These are phyloP conservation scores for Allium sativum DNA, from an alignment of 106 monocot species.

Conservation along the genomic window DNA sequence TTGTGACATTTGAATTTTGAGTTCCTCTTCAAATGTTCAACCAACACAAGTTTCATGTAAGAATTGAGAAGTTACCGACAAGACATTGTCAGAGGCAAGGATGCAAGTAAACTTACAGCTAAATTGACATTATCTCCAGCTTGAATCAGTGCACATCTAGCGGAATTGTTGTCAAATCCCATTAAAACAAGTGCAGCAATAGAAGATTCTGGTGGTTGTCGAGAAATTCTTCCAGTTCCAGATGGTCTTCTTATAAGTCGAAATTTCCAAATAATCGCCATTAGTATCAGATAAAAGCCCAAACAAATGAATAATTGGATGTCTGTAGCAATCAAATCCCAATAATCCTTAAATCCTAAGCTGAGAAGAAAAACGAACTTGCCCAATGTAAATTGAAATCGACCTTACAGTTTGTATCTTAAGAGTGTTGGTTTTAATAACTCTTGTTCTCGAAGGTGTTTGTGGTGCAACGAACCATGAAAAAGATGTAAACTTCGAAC, in stretches of 20 bases:
- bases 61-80: neutral
- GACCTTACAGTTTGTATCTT: too few relatives aligned
- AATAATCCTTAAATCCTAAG: too few relatives aligned
- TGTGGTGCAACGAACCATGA: conserved; percentile 4
- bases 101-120: conserved; percentile 72
- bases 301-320: too few relatives aligned
- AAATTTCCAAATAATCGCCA: too few relatives aligned
- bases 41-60: neutral
- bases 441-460: conserved; percentile 1
- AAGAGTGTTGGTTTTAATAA: too few relatives aligned
- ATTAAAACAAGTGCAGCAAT: conserved; percentile 65
- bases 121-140: conserved; percentile 64
- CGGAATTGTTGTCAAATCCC: conserved; percentile 70
- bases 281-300: too few relatives aligned
- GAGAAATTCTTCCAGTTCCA: conserved; percentile 10
- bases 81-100: conserved; percentile 28
- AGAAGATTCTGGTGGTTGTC: conserved; percentile 60
- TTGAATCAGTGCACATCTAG: conserved; percentile 54
- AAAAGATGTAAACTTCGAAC: conserved; percentile 26
- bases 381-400: too few relatives aligned
- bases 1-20: neutral
- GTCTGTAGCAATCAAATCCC: too few relatives aligned
- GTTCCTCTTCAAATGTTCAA: neutral
- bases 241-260: too few relatives aligned
- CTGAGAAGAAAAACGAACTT: too few relatives aligned